Base-by-base conservation (phyloP, 1,284 basidiomycete species). In the Marasmius oreades region DNA sequence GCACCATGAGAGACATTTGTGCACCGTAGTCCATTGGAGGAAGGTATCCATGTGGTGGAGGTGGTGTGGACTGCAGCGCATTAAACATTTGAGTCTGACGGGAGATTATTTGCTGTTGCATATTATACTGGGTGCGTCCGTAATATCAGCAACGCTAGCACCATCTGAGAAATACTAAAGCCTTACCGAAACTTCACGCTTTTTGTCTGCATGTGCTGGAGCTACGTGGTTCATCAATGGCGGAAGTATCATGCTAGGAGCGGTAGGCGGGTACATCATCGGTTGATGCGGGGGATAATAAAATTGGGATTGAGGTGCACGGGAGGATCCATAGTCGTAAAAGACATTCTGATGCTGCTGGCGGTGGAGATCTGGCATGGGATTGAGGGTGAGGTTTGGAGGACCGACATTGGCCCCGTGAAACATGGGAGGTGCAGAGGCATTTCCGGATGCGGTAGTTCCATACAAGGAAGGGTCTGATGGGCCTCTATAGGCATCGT, bases 211-310 rank as follows among this genome's bases (percentile, higher is more conserved):
- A 78, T 62, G 33, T 75, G 71, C 68, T 28, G 78, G 73, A 44
- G 71, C 69, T 14, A 76, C 70, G 44, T 73, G 63, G n/a, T 70
- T 65, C 33, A 58, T 31, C 52, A 79, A 60, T 59, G 80, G 77
- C 42, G 76, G 71, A 14, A 76, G 74, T 14, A 79, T 70, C 73
- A 86, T 78, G 10, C 84, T 82, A 53, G 78, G 77, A 28, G 72
- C 70, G 5, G 79, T 69, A 11, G 76, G 71, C 59, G 82, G 77
- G 68, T 84, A 88, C 56, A 87, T 73, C 66, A 88, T 76, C 8
- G 79, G 72, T 63, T 83, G 86, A 50, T 78, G 76, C 5, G 75
- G 64, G 31, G 84, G 76, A 62, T 85, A 87, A 66, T 77, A 90
- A 66, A 77, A 86, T 60, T 84, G 85, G 1, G 85, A 80, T 28